Base-by-base conservation (phyloP, 768 basidiomycete genomes). In the Russula sp. region DNA sequence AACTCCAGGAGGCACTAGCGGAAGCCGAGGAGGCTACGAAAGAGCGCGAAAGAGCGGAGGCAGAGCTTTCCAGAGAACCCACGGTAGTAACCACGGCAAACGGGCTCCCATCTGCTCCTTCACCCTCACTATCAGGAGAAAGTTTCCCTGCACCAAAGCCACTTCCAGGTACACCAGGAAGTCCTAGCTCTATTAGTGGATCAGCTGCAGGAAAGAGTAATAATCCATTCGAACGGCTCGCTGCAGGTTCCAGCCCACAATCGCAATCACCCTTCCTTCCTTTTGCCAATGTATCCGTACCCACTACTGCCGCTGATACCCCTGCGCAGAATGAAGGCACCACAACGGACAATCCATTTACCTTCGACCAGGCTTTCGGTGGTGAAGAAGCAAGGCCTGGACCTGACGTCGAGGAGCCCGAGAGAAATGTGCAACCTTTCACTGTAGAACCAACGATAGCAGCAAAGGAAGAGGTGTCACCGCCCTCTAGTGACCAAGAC, bases 171-270 rank as follows among this genome's bases (percentile, higher is more conserved):
- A 85, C 89, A 0, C 91, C 93, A 42, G 83, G 86, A 18, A 57
- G 63, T 20, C 59, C 67, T 1, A 56, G 69, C n/a, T 81, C 85
- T 7, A 72, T 77, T 8, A 68, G 75, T 41, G 79, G 83, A 25
- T 73, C 75, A n/a, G 48, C 65, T 6, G 63, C 74, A 48, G 71
- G 74, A 58, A 90, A 90, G 77, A 93, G 90, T 69, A 96, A 88
- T 69, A 98, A 98, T 71, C 95, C 94, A 4, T 98, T 98, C 69
- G 93, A 91, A 61, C 77, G 87, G 49, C 72, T 94, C 35, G 76
- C 78, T 1, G 65, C 76, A 29, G 78, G 75, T 50, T 64, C 72
- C 36, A 67, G 70, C 3, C 73, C 85, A 1, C 79, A 81, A 61
- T 86, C 86, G 0, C 85, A 81, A 61, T 86, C 86, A 0, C 84